Evolutionary conservation across 2,329 filamentous ascomycete genomes (phyloP), one percentile per base, ranked within the genome.

Genomic region (Penicillium hesseltinei): DNA sequence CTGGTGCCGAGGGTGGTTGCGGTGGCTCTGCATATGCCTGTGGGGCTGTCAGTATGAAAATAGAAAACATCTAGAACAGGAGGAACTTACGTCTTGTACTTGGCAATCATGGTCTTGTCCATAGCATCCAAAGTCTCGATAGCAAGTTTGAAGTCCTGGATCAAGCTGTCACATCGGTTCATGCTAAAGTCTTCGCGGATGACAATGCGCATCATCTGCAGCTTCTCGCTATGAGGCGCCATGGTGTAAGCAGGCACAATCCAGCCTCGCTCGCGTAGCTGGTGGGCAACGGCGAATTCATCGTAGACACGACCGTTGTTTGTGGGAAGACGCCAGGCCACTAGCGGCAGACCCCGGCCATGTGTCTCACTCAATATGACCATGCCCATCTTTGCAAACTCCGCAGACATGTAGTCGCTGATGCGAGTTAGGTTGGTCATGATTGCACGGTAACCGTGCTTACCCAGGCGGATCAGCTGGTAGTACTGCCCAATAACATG

Each of bases 401-500:
- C 83, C 2, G 84, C 82, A 46, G 89, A 84, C 13, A 97, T 85
- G 75, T 96, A 96, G 77, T 97, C 91, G 25, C 93, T 88, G 0
- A 89, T 96, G 52, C 89, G 86, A 25, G 91, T 97, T 60, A 97
- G 81, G 79, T 97, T 97, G 69, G 86, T 83, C 93, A 97, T 97
- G 80, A 97, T 96, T 69, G 88, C 83, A 55, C 89, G 86, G 82
- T 96, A 97, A 49, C 93, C 93, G 62, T 88, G 87, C 83, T 95
- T 96, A 60, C 93, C 93, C 4, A 97, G 86, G 31, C 93, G 90
- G 73, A 97, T 96, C 71, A 97, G 84, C 78, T 97, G 92, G 80
- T 97, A 97, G 80, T 97, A 97, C 77, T 97, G 93, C 29, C 91
- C 93, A 61, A 97, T 96, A 70, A 97, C 90, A 72, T 97, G 92